phyloP scores from a whole-genome alignment of 2,329 filamentous ascomycete genomes.

The Colletotrichum coccodes region DNA sequence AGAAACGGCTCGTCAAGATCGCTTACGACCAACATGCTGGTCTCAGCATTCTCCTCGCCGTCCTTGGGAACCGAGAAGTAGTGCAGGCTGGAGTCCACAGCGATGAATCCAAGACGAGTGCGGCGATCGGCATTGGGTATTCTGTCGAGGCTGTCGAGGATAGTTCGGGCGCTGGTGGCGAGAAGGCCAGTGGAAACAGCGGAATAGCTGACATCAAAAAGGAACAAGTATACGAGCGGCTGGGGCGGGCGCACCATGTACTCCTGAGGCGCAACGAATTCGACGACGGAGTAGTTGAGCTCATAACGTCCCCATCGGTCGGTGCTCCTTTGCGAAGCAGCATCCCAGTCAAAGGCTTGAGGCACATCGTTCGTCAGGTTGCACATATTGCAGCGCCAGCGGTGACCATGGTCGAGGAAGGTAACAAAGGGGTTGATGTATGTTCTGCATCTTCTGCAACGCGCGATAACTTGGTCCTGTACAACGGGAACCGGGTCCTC shows the following conservation, averaged over 20 bases:
- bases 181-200: slow-evolving; percentile 90
- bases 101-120: slow-evolving; percentile 93
- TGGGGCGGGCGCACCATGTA: slow-evolving; percentile 99
- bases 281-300: slow-evolving; percentile 94
- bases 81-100: slow-evolving; percentile 92
- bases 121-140: slow-evolving; percentile 98
- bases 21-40: slow-evolving; percentile 92
- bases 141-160: slow-evolving; percentile 92
- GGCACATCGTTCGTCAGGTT: slow-evolving; percentile 98
- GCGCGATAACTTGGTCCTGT: slow-evolving; percentile 96
- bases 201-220: slow-evolving; percentile 93
- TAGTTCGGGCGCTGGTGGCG: slow-evolving; percentile 91
- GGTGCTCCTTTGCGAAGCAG: slow-evolving; percentile 87
- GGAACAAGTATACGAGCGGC: slow-evolving; percentile 93
- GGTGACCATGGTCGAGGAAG: slow-evolving; percentile 95
- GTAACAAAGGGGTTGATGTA: slow-evolving; percentile 99
- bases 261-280: slow-evolving; percentile 97
- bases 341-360: slow-evolving; percentile 99
- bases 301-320: slow-evolving; percentile 94
- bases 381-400: slow-evolving; percentile 99
- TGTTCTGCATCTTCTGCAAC: slow-evolving; percentile 93
- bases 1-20: slow-evolving; percentile 97
- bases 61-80: slow-evolving; percentile 97
- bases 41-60: slow-evolving; percentile 83
- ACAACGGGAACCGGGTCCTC: slow-evolving; percentile 93